Base-by-base conservation (phyloP, 75 land plant genomes). In the Picea glauca region DNA sequence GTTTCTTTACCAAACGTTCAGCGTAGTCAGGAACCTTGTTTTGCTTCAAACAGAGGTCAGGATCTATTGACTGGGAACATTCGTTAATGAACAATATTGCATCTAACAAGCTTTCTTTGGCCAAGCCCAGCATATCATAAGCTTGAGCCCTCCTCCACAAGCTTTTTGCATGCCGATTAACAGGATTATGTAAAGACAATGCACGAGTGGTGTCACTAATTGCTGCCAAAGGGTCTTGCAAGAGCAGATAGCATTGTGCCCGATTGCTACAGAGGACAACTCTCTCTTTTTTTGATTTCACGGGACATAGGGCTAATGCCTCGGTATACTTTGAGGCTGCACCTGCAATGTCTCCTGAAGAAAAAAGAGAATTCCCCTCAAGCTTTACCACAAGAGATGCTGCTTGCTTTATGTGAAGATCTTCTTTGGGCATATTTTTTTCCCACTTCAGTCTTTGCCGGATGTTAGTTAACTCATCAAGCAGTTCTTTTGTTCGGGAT, bases 111-210 rank as follows among this genome's bases (percentile, higher is more conserved):
- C 99, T 97, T 79, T 97, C 99, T 74, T 97, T 97, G 59, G 95
- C 91, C 50, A 92, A 84, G 2, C 96, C 93, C 72, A 97, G 87
- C 84, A 94, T 93, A 74, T 97, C 99, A 81, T 94, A 97, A 43
- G 99, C 99, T 84, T 97, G 99, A 30, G 99, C 99, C 85, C 99
- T 83, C 83, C 99, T 94, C 99, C 99, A 96, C 26, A 96, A 87
- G 81, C 97, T 94, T 78, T 92, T 96, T 74, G 95, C 91, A 83
- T 96, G 99, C 32, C 98, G 93, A 76, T 96, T 96, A 26, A 91
- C 85, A 12, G 99, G 99, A 76, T 85, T 94, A 80, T 97, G 99
- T 65, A 97, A 86, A 79, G 87, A 93, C 73, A 97, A 82, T 13
- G 99, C 95, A 81, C 95, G 92, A 2, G 99, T 97, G 33, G 99